A percentile compares a stretch with the other conserved stretches of the same genome.
phyloP scores from a whole-genome alignment of 805 yeast species.

The Candida mattraensis region DNA sequence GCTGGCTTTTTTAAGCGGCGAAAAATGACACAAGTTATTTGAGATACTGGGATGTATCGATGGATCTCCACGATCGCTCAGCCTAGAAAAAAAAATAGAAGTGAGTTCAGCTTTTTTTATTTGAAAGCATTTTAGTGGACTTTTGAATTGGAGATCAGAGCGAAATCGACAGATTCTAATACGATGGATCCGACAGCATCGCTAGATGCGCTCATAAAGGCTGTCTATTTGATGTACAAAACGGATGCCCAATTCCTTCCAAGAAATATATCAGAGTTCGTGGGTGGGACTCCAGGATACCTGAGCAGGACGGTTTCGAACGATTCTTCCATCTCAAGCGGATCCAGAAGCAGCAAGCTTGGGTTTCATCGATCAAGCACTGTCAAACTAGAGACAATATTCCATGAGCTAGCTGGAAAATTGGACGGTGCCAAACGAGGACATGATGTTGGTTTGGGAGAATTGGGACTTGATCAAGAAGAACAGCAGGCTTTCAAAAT shows the following conservation, averaged over 20 bases:
- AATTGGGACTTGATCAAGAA: constrained; percentile 7
- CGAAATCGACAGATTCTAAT: too few species aligned
- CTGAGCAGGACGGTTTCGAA: constrained; percentile 12
- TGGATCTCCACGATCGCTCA: too few species aligned
- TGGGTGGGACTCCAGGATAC: constrained; percentile 10
- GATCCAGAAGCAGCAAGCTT: constrained; percentile 2
- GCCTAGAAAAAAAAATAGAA: too few species aligned
- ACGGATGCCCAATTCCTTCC: constrained; percentile 16
- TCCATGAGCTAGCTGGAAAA: constrained; percentile 10
- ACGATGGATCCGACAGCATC: constrained; percentile 9
- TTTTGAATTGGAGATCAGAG: too few species aligned
- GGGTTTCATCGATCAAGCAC: constrained; percentile 4
- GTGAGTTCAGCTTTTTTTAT: too few species aligned
- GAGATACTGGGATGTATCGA: too few species aligned
- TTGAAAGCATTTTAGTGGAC: too few species aligned
- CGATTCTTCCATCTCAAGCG: constrained; percentile 11
- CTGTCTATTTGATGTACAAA: constrained; percentile 19
- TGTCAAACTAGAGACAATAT: constrained; percentile 11
- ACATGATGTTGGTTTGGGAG: constrained; percentile 8
- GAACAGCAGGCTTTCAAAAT: constrained; percentile 13
- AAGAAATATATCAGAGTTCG: constrained; percentile 13
- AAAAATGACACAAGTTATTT: too few species aligned
- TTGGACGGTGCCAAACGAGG: constrained; percentile 14
- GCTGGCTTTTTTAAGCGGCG: too few species aligned
- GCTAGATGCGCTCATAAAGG: constrained; percentile 22